phyloP scores from a whole-genome alignment of 2,329 filamentous ascomycete genomes.

The Alternaria sp. region DNA sequence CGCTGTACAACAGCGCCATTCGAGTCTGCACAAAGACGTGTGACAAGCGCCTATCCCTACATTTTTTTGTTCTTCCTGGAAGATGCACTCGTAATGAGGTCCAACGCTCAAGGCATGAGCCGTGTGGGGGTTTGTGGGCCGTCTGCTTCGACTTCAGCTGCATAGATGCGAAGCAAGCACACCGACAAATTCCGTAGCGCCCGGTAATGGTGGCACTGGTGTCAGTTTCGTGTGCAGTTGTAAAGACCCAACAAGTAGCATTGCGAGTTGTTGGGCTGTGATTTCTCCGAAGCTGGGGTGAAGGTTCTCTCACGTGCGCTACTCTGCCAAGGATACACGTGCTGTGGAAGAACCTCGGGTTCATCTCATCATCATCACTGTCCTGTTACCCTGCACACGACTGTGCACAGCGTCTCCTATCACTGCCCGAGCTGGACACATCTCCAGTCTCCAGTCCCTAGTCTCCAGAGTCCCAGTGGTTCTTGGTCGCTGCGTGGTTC shows the following conservation, averaged over 20 bases:
- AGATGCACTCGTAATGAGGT: slow-evolving; percentile 3
- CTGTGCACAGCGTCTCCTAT: slow-evolving; percentile 1
- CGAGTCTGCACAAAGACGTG: slow-evolving; percentile 17
- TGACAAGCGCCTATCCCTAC: slow-evolving; percentile 21
- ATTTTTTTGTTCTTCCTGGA: slow-evolving; percentile 4
- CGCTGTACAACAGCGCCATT: slow-evolving; percentile 21
- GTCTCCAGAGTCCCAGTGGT: slow-evolving; percentile 2
- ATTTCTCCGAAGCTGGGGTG: neutral
- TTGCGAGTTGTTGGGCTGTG: neutral
- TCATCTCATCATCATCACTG: neutral
- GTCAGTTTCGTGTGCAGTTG: neutral
- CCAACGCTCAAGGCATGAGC: slow-evolving; percentile 2
- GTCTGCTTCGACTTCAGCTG: slow-evolving; percentile 9
- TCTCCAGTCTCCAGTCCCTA: neutral
- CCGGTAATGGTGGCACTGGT: slow-evolving; percentile 9
- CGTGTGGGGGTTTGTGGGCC: slow-evolving; percentile 14
- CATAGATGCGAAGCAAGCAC: slow-evolving; percentile 20
- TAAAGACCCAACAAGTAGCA: neutral
- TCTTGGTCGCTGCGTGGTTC: slow-evolving; percentile 7
- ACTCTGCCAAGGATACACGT: neutral
- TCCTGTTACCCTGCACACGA: neutral
- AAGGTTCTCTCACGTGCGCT: neutral
- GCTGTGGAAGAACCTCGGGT: neutral
- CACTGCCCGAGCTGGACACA: neutral
- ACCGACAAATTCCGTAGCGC: slow-evolving; percentile 16